Conservation (phyloP, 306 rosid species). For the Gillenia trifoliata region DNA sequence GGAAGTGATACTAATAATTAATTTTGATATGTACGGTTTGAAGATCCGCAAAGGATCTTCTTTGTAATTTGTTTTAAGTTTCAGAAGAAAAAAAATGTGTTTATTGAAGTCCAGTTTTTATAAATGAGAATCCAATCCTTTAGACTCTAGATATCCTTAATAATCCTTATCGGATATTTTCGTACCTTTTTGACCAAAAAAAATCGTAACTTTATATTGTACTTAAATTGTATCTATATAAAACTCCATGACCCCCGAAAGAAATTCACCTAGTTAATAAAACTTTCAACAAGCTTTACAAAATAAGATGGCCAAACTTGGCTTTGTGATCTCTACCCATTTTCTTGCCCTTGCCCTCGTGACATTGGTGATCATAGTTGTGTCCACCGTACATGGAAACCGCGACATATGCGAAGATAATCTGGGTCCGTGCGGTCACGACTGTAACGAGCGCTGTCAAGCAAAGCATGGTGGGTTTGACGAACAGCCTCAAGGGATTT, state of each 20-base stretch:
- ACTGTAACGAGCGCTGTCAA: not conserved
- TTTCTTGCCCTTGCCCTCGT: not conserved
- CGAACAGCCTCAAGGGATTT: not conserved
- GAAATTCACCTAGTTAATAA: not conserved
- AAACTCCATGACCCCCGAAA: not conserved
- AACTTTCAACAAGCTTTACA: not conserved
- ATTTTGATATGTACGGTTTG: too few species aligned
- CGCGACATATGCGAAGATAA: not conserved
- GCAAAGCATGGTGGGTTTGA: not conserved
- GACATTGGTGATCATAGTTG: not conserved
- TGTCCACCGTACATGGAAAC: not conserved
- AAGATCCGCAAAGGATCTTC: too few species aligned
- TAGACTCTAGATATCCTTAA: not conserved
- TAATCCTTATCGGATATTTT: not conserved
- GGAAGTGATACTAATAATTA: too few species aligned
- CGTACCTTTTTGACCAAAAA: too few species aligned
- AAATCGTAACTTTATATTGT: too few species aligned
- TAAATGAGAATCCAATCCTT: not conserved
- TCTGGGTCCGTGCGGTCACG: not conserved
- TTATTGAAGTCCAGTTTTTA: not conserved
- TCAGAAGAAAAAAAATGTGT: too few species aligned
- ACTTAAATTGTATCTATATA: not conserved
- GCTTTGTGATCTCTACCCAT: not conserved
- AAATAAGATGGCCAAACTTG: not conserved
- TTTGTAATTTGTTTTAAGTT: too few species aligned